A percentile compares a stretch with the other conserved stretches of the same genome.
phyloP scores from a whole-genome alignment of 2,329 filamentous ascomycete species.

The Pleomassaria siparia region DNA sequence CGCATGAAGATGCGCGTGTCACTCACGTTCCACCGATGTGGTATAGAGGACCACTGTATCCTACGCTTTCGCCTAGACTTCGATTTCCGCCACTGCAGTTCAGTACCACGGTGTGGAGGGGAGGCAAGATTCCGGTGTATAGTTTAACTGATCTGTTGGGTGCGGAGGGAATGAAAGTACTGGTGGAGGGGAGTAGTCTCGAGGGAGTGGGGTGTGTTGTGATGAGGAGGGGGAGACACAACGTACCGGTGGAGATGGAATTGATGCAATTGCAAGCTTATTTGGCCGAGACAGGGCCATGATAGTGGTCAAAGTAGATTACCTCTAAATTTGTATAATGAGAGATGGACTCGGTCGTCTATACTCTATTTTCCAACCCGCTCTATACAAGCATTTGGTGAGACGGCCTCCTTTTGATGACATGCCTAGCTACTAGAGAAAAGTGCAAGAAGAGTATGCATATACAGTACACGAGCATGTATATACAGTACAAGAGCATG shows the following conservation, averaged over 20 bases:
- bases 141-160: conserved; percentile 38
- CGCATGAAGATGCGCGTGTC: conserved; percentile 22
- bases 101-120: conserved; percentile 31
- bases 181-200: conserved; percentile 27
- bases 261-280: conserved; percentile 39
- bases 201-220: conserved; percentile 28
- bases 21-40: conserved; percentile 29
- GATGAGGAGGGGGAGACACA: conserved; percentile 30
- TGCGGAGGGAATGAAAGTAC: conserved; percentile 22
- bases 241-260: conserved; percentile 28
- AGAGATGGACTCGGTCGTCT: neutral
- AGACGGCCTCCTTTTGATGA: neutral
- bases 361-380: conserved; percentile 2
- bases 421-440: neutral
- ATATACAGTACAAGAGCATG: no score
- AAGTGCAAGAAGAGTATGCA: neutral
- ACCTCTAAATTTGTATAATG: no score
- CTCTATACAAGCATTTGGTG: neutral
- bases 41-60: conserved; percentile 28
- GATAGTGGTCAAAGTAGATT: neutral
- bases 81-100: conserved; percentile 35
- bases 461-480: no score
- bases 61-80: conserved; percentile 29
- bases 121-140: conserved; percentile 35
- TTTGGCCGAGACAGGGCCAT: conserved; percentile 21